Evolutionary conservation across 2,329 filamentous ascomycete genomes (phyloP).

Genomic region (Epichloe brachyelytri): DNA sequence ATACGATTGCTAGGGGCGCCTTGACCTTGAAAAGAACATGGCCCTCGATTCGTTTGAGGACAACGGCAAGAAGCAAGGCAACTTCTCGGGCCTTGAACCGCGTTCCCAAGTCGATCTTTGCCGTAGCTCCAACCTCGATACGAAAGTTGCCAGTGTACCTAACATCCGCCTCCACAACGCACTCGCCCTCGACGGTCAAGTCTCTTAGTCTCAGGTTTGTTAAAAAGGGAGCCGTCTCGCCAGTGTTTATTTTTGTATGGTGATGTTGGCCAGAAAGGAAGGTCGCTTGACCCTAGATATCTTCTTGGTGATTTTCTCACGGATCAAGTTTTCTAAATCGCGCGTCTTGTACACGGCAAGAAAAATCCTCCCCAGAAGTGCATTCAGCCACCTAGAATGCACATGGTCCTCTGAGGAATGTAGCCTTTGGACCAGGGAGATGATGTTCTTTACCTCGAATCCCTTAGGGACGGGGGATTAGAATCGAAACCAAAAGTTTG

Average conservation of each 20-base stretch:
- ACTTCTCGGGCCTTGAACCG: conserved; percentile 87
- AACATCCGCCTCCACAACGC: conserved; percentile 74
- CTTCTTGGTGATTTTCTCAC: conserved; percentile 86
- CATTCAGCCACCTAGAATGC: conserved; percentile 89
- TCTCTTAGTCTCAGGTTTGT: conserved; percentile 82
- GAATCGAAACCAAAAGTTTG: conserved; percentile 44
- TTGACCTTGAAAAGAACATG: conserved; percentile 81
- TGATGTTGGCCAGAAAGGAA: conserved; percentile 73
- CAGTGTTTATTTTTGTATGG: conserved; percentile 74
- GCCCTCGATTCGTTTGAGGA: conserved; percentile 74
- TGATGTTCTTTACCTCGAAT: conserved; percentile 77
- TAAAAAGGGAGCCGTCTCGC: conserved; percentile 75
- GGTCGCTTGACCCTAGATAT: conserved; percentile 89
- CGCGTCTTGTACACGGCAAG: conserved; percentile 76
- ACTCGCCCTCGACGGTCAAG: conserved; percentile 82
- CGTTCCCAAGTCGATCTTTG: conserved; percentile 76
- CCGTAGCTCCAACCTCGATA: conserved; percentile 83
- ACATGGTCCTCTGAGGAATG: conserved; percentile 86
- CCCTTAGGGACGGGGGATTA: conserved; percentile 54
- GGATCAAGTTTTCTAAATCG: conserved; percentile 66
- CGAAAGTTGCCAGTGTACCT: conserved; percentile 82
- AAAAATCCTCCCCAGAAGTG: conserved; percentile 77
- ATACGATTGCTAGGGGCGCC: conserved; percentile 88
- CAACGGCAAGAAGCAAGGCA: conserved; percentile 74
- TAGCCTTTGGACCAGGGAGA: conserved; percentile 76